Base-by-base conservation (phyloP, 169 alveolate genomes). In the Plasmodium adleri region DNA sequence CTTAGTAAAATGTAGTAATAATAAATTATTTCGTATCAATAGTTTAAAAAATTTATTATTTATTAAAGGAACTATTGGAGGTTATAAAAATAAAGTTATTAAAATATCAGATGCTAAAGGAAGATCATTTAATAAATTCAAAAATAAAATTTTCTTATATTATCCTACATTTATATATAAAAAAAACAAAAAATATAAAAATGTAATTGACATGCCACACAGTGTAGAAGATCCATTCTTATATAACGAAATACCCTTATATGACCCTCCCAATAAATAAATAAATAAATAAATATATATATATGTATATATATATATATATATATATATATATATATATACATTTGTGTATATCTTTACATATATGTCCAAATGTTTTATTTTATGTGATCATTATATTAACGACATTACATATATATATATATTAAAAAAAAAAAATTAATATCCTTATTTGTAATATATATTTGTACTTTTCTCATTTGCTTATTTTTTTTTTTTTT, bases 61-160 rank as follows among this genome's bases (percentile, higher is more conserved):
- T 74, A 94, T 95, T 56, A 94, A 95, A 71, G 97, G 97, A 4
- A 80, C 95, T 59, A 88, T 92, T 60, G 94, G 95, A 1, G 97
- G 97, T 2, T 92, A 91, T 50, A 83, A 88, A 43, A 96, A 96
- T n/a, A 88, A 95, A 56, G 95, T 95, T 43, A 50, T 95, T 12
- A 95, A 96, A 91, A 96, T 96, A 15, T 86, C 95, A 54, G 98
- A 95, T 80, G 97, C 97, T n/a, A 88, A 94, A 17, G 97, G 98
- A 10, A 92, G 93, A 47, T 86, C 96, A 7, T 95, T 93, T 47
- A 88, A 94, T 56, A 92, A 92, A 73, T 95, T 95, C 74, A 80
- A 93, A 50, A 94, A 89, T 49, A 60, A 70, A 90, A 26, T 94
- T 12, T 95, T 91, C 52, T 73, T 93, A 4, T 95, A 93, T 63